Conservation (phyloP, 1,139 yeast species). For the Suhomyces kunorum region DNA sequence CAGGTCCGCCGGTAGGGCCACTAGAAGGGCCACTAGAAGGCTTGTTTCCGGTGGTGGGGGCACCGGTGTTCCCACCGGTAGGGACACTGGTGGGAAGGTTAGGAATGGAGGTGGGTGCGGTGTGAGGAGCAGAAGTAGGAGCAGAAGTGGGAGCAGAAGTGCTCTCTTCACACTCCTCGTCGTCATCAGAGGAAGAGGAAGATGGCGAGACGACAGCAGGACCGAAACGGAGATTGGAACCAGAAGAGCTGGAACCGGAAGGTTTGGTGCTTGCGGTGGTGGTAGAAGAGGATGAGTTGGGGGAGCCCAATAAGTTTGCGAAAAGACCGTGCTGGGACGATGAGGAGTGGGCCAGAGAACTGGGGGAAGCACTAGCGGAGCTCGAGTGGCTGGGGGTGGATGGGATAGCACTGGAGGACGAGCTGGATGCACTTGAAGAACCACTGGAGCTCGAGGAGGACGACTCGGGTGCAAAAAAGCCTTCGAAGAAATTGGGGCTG, state of each 20-base stretch:
- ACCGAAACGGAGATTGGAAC: conserved; percentile 1
- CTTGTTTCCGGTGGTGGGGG: no score
- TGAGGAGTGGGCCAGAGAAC: neutral
- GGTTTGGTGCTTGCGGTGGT: conserved; percentile 1
- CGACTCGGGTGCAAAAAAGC: no score
- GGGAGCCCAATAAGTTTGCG: neutral
- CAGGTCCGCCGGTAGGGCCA: neutral
- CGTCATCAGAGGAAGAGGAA: conserved; percentile 13
- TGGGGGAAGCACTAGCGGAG: neutral
- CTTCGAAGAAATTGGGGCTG: neutral
- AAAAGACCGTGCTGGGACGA: neutral
- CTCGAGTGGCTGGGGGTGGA: conserved; percentile 2
- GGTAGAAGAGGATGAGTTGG: neutral
- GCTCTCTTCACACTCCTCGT: conserved; percentile 13
- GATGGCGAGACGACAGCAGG: no score
- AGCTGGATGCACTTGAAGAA: no score
- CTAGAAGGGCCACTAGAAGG: no score
- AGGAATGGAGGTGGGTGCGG: conserved; percentile 5
- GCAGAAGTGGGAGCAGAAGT: conserved; percentile 4
- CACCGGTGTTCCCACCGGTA: neutral
- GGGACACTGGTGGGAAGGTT: conserved; percentile 1
- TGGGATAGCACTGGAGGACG: neutral
- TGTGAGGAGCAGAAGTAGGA: conserved; percentile 1
- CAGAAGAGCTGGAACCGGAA: conserved; percentile 4
- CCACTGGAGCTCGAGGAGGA: no score